Conservation (phyloP, 1,284 basidiomycete genomes). For the Papiliotrema flavescens region DNA sequence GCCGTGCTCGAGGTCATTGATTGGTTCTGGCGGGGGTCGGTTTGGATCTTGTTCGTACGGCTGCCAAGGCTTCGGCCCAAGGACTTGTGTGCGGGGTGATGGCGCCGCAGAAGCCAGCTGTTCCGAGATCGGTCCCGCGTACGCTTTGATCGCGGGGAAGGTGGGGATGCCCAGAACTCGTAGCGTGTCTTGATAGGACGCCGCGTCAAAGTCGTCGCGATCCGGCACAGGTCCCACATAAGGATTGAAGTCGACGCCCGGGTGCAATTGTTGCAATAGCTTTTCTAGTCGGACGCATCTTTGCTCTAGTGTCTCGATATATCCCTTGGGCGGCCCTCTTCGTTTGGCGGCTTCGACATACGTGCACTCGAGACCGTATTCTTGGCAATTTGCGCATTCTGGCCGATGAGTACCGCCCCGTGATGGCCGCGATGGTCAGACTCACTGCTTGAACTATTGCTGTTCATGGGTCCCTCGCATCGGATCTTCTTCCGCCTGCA, state of each 20-base stretch:
- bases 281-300: conserved; percentile 68
- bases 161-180: conserved; percentile 35
- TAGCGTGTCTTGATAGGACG: conserved; percentile 32
- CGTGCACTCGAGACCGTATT: conserved; percentile 69
- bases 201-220: conserved; percentile 66
- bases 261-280: conserved; percentile 61
- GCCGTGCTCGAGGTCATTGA: conserved; percentile 12
- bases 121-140: conserved; percentile 3
- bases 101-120: conserved; percentile 19
- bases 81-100: conserved; percentile 22
- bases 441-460: conserved; percentile 31
- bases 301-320: conserved; percentile 68
- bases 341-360: conserved; percentile 73
- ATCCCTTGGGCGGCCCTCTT: conserved; percentile 81
- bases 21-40: conserved; percentile 10
- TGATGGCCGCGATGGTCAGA: conserved; percentile 4
- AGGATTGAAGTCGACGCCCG: conserved; percentile 62
- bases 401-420: no score
- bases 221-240: conserved; percentile 66
- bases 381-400: conserved; percentile 71
- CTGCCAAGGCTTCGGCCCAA: conserved; percentile 34
- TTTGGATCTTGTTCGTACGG: conserved; percentile 33
- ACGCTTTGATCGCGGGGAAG: conserved; percentile 35
- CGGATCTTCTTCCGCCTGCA: conserved; percentile 49
- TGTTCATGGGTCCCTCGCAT: conserved; percentile 49